A percentile compares a stretch with the other conserved stretches of the same genome.
Evolutionary conservation across 225 moss, liverwort and hornwort genomes (phyloP).

Genomic region (Takakia lepidozioides): DNA sequence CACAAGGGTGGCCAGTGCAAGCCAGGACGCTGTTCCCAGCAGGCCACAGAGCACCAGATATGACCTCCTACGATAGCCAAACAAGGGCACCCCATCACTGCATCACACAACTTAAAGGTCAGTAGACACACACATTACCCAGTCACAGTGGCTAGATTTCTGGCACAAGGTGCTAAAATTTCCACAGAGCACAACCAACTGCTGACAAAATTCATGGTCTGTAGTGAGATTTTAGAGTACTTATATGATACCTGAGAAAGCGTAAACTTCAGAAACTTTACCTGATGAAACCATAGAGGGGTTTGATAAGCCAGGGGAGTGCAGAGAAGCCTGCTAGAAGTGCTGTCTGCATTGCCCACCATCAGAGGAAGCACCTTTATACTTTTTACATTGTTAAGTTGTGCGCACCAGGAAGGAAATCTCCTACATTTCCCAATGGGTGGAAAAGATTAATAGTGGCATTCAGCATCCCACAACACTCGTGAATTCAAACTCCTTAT

Average conservation of each 20-base stretch:
- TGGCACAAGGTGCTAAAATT: neutral
- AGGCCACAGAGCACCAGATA: slow-evolving; percentile 62
- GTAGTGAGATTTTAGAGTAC: neutral
- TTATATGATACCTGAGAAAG: neutral
- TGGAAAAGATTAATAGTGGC: neutral
- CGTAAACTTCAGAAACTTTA: slow-evolving; percentile 2
- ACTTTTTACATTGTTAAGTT: neutral
- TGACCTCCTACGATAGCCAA: slow-evolving; percentile 63
- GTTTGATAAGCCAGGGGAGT: slow-evolving; percentile 65
- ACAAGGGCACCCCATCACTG: slow-evolving; percentile 63
- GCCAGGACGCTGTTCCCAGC: slow-evolving; percentile 56
- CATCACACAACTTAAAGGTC: neutral
- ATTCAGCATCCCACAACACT: neutral
- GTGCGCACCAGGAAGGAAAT: neutral
- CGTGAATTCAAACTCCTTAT: neutral
- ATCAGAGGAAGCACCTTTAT: neutral
- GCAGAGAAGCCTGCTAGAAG: slow-evolving; percentile 50
- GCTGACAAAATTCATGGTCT: neutral
- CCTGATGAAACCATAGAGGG: slow-evolving; percentile 65
- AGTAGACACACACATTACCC: neutral
- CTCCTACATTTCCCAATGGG: neutral
- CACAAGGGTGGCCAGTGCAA: slow-evolving; percentile 36
- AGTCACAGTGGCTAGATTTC: neutral
- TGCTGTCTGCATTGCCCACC: slow-evolving; percentile 32
- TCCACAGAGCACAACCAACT: slow-evolving; percentile 4